These are phyloP conservation scores for Lathyrus tuberosus DNA, from an alignment of 306 rosid species.

Conservation along the genomic window DNA sequence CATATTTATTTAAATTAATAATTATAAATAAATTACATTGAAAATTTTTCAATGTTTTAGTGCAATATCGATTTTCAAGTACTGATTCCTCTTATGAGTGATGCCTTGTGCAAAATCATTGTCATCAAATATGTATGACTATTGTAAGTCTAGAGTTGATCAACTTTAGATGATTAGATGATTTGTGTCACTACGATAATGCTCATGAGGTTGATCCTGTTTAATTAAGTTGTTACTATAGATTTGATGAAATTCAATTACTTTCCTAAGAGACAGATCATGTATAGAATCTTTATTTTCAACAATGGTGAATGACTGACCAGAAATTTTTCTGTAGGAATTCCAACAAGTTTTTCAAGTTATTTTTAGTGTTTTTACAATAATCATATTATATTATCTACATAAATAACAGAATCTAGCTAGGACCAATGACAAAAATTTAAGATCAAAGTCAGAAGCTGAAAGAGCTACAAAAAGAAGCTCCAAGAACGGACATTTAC, in stretches of 20 bases:
- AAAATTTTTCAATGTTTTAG: neutral
- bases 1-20: neutral
- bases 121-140: neutral
- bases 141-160: neutral
- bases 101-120: neutral
- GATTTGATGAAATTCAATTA: neutral
- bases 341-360: no score
- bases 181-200: neutral
- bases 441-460: no score
- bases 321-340: no score
- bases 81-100: neutral
- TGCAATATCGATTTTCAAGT: neutral
- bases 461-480: no score
- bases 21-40: neutral
- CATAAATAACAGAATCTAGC: no score
- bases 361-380: no score
- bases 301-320: no score
- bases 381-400: no score
- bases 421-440: no score
- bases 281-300: neutral
- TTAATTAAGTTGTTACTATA: neutral
- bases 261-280: neutral
- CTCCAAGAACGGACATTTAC: no score
- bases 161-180: slow-evolving; percentile 7
- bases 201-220: neutral